phyloP scores from a whole-genome alignment of 305 asterid genomes.

The Galium porrigens region DNA sequence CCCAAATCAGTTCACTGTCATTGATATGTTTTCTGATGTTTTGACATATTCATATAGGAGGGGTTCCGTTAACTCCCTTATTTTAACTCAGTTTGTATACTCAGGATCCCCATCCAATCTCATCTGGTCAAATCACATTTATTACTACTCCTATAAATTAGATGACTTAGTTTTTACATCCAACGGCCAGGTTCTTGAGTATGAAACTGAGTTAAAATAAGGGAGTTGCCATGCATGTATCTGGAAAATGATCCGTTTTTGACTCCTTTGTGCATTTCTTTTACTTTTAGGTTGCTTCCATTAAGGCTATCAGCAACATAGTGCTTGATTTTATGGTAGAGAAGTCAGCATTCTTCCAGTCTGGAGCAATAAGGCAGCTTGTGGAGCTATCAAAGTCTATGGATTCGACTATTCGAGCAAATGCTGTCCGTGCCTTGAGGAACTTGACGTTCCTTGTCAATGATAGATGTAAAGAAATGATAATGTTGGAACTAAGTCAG shows the following conservation, averaged over 20 bases:
- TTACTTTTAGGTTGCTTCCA: constrained; percentile 56
- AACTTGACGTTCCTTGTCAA: constrained; percentile 60
- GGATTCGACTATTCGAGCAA: constrained; percentile 58
- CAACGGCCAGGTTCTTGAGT: too few relatives aligned
- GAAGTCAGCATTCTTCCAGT: constrained; percentile 45
- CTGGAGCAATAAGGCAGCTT: constrained; percentile 73
- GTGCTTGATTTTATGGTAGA: constrained; percentile 56
- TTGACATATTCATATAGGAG: too few relatives aligned
- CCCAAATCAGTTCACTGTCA: neutral
- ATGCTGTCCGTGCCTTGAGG: constrained; percentile 65
- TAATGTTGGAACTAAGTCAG: constrained; percentile 51
- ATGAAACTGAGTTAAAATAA: too few relatives aligned
- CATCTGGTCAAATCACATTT: too few relatives aligned
- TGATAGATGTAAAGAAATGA: constrained; percentile 61
- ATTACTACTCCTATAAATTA: too few relatives aligned
- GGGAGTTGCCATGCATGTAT: neutral
- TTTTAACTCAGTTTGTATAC: too few relatives aligned
- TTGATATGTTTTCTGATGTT: too few relatives aligned
- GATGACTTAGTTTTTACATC: too few relatives aligned
- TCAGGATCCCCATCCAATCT: too few relatives aligned
- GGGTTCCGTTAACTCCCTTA: too few relatives aligned
- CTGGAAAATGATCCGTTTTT: neutral
- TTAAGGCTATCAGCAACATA: constrained; percentile 65
- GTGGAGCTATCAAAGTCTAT: constrained; percentile 74
- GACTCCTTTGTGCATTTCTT: neutral